Base-by-base conservation (phyloP, 192 early-diverging fungal species). In the Backusella tarrabulga region DNA sequence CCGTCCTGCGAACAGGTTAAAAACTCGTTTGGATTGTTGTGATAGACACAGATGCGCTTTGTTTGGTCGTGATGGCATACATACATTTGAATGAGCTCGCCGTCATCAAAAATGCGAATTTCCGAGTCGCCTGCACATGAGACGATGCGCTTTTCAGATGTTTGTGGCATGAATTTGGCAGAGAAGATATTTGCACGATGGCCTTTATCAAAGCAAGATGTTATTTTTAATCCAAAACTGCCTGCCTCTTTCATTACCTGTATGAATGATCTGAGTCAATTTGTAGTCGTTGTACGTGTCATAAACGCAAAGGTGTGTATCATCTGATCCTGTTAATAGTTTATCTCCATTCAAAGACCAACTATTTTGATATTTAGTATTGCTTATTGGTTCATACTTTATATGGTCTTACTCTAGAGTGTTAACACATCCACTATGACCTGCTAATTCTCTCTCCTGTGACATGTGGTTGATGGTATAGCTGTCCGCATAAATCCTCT, bases 141-240 rank as follows among this genome's bases (percentile, higher is more conserved):
- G 23, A 93, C 77, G 29, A 93, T 83, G 14, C 86, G 69, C 5
- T 83, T 76, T 35, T 91, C 91, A 26, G 85, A 87, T 38, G 90
- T 90, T 3, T 78, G 56, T 0, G 89, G 88, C 83, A 95, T 78
- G 41, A 91, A 87, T 74, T 90, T 90, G 19, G 93, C 90, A 77
- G 91, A 91, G 82, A 95, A 95, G 11, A 95, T 90, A 35, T 95
- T 93, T 54, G 88, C 88, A n/a, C 73, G 68, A 83, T 95, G 94
- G 26, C 93, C 92, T 83, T 42, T 69, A 3, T 36, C 12, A 44
- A 1, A 67, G 56, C 68, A 60, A 3, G 2, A 26, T 42, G 15
- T 5, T 11, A 26, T 50, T n/a, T 68, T 26, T 12, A 15, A 26
- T 63, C 9, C 38, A 12, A 40, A 2, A 0, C 38, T 40, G 38